Conservation (phyloP, 495 filamentous ascomycete species). For the Tricharina praecox region DNA sequence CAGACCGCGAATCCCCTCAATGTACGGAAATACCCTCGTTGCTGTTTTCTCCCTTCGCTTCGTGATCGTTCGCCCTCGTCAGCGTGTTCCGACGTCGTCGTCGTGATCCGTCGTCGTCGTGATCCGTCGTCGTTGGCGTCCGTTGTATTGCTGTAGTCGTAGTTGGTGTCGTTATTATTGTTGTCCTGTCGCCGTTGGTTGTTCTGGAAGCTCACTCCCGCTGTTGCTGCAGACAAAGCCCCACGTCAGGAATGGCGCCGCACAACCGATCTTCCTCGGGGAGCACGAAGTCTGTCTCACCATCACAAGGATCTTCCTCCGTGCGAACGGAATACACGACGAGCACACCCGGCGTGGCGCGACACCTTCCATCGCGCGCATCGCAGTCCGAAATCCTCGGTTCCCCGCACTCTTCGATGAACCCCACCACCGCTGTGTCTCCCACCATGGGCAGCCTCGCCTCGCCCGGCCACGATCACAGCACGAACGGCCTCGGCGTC, state of each 20-base stretch:
- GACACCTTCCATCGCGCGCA: slow-evolving; percentile 22
- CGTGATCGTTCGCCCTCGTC: too few species aligned
- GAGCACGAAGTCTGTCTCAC: slow-evolving; percentile 27
- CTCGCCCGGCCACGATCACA: slow-evolving; percentile 20
- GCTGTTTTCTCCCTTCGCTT: too few species aligned
- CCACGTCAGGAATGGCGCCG: slow-evolving; percentile 24
- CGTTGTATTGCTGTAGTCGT: too few species aligned
- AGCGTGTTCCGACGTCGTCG: too few species aligned
- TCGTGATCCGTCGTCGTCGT: too few species aligned
- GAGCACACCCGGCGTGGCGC: slow-evolving; percentile 22
- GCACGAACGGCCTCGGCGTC: slow-evolving; percentile 22
- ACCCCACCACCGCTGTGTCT: slow-evolving; percentile 18
- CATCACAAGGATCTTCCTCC: slow-evolving; percentile 23
- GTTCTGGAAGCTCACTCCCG: slow-evolving; percentile 18
- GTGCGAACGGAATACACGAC: slow-evolving; percentile 23
- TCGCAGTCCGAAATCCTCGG: slow-evolving; percentile 18
- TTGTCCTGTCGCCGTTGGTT: too few species aligned
- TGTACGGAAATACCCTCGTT: too few species aligned
- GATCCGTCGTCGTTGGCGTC: not conserved
- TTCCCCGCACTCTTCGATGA: slow-evolving; percentile 23
- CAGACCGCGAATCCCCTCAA: slow-evolving; percentile 24
- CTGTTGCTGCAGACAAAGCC: slow-evolving; percentile 24
- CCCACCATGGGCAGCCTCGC: slow-evolving; percentile 18
- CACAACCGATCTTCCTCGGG: slow-evolving; percentile 25
- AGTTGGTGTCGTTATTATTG: too few species aligned